Evolutionary conservation across 768 basidiomycete genomes (phyloP), one percentile per base, ranked within the genome.

Genomic region (Lentinula lateritia): DNA sequence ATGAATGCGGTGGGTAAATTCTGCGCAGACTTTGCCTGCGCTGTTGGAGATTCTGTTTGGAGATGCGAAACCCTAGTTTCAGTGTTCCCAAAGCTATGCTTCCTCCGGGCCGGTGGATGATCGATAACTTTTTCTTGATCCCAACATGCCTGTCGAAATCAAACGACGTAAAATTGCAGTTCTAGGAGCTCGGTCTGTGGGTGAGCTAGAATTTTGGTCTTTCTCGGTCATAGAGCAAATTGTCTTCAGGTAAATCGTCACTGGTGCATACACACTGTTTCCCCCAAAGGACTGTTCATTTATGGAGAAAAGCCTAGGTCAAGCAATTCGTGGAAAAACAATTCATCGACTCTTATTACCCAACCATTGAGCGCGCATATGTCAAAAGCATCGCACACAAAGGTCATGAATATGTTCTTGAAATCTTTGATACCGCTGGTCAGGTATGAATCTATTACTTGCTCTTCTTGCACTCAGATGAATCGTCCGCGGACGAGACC

Each of bases 351-450:
- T 81, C 88, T 10, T 98, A 98, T 78, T 95, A 93, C 76, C 96
- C 96, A 42, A 98, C 95, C 52, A 96, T 96, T 70, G 95, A 98
- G 74, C 85, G 82, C 66, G 93, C 90, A 12, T 90, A 88, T 73
- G 81, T 86, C 55, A 98, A 96, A 81, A 87, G 80, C 62, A 86
- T 98, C 68, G 83, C 81, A 61, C 89, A 92, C 78, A 92, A 92
- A 61, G 95, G 95, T 52, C 81, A 88, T 41, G 93, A 95, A 69
- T 98, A 94, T 69, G 89, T 94, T 62, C 95, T 94, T 76, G 94
- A 97, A 75, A 96, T 99, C 77, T 93, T 98, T 68, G 96, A 99
- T 73, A 97, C 94, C 64, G 96, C 96, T 58, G 96, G 96, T 34
- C 96, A 98, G 86, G 95, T 93, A 9, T 36, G 53, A 13, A 34